phyloP scores from a whole-genome alignment of 2,329 filamentous ascomycete species.

The Cryoendolithus antarcticus region DNA sequence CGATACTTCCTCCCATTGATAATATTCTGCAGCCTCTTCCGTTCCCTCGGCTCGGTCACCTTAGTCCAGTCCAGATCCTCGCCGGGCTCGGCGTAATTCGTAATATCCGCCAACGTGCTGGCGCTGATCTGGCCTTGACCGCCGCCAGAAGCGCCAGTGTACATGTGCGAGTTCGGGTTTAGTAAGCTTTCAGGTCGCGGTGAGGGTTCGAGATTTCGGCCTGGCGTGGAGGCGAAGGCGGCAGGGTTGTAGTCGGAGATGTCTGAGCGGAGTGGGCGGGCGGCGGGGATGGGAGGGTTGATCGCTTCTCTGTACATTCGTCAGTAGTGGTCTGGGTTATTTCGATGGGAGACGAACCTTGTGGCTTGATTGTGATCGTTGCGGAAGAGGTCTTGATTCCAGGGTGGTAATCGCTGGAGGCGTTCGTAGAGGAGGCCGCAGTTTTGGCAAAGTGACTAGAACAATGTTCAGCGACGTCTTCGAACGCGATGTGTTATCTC shows the following conservation, averaged over 20 bases:
- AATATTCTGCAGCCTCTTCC: constrained; percentile 27
- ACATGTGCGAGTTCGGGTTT: constrained; percentile 19
- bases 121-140: constrained; percentile 23
- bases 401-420: constrained; percentile 68
- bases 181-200: constrained; percentile 2
- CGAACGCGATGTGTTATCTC: too few species aligned
- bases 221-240: background rate
- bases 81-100: constrained; percentile 27
- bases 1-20: constrained; percentile 29
- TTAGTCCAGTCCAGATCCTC: constrained; percentile 29
- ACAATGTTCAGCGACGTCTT: constrained; percentile 2
- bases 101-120: constrained; percentile 22
- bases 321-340: background rate
- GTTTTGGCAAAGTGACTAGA: constrained; percentile 77
- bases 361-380: constrained; percentile 28
- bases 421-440: constrained; percentile 84
- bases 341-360: constrained; percentile 5
- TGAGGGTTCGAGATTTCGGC: constrained; percentile 3
- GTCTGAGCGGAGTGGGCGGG: constrained; percentile 19
- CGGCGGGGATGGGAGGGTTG: constrained; percentile 11
- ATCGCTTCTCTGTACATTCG: constrained; percentile 3
- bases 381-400: constrained; percentile 57
- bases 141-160: constrained; percentile 19
- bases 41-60: constrained; percentile 24
- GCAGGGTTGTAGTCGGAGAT: constrained; percentile 15